Evolutionary conservation across 192 early-diverging fungal species (phyloP).

Genomic region (Backusella liffmaniae): DNA sequence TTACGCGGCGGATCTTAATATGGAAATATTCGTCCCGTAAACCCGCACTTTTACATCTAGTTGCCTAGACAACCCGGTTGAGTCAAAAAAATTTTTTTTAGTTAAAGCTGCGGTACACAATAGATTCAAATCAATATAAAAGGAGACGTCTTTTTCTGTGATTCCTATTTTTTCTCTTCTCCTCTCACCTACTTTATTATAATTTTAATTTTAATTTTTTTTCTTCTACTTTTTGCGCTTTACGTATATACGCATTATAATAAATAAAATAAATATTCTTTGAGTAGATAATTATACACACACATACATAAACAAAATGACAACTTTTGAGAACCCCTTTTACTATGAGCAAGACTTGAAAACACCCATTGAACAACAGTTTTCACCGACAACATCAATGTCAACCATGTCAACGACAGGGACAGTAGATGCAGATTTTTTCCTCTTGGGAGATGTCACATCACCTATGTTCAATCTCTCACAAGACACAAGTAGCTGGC

Average conservation of each 20-base stretch:
- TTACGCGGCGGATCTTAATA: conserved; percentile 4
- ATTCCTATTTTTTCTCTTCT: background rate
- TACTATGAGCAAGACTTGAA: background rate
- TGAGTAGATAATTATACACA: background rate
- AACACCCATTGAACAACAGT: background rate
- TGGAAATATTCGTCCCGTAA: background rate
- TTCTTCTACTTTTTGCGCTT: background rate
- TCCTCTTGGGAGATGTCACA: background rate
- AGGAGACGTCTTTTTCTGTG: background rate
- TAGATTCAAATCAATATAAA: background rate
- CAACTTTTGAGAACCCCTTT: background rate
- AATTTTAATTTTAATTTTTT: background rate
- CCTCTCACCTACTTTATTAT: background rate
- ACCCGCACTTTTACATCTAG: background rate
- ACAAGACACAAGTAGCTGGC: conserved; percentile 6
- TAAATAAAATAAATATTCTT: background rate
- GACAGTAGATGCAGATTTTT: background rate
- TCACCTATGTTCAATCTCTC: background rate
- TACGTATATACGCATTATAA: background rate
- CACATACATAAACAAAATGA: background rate
- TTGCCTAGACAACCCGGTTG: conserved; percentile 1
- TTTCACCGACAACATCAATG: background rate
- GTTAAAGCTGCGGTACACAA: background rate
- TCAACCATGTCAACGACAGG: background rate
- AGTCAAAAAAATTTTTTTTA: background rate